phyloP scores from a whole-genome alignment of 2,329 filamentous ascomycete genomes.

The Lojkania enalia region DNA sequence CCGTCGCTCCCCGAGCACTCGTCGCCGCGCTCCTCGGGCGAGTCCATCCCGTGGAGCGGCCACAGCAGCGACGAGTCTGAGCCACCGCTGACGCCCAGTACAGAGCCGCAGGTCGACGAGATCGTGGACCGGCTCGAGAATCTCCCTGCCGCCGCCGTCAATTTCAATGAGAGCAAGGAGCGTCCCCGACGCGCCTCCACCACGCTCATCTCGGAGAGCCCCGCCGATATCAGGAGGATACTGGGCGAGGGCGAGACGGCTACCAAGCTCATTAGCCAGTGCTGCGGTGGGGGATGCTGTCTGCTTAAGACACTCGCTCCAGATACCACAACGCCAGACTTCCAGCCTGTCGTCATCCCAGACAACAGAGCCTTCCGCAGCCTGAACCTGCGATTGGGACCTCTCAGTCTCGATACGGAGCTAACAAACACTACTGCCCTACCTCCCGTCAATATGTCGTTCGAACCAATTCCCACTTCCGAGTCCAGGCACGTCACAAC shows the following conservation, averaged over 20 bases:
- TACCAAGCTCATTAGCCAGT: slow-evolving; percentile 64
- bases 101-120: slow-evolving; percentile 47
- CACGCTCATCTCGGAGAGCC: slow-evolving; percentile 63
- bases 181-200: slow-evolving; percentile 67
- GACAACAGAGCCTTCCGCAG: slow-evolving; percentile 85
- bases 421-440: slow-evolving; percentile 73
- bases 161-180: slow-evolving; percentile 44
- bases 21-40: slow-evolving; percentile 47
- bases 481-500: slow-evolving; percentile 47
- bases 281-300: slow-evolving; percentile 68
- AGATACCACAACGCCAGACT: slow-evolving; percentile 49
- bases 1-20: slow-evolving; percentile 34
- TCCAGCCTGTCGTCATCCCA: slow-evolving; percentile 60
- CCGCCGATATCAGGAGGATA: slow-evolving; percentile 61
- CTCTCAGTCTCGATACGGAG: slow-evolving; percentile 69
- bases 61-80: slow-evolving; percentile 48
- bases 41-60: slow-evolving; percentile 47
- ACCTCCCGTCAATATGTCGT: slow-evolving; percentile 73
- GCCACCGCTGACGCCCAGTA: slow-evolving; percentile 49
- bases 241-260: slow-evolving; percentile 59
- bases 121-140: slow-evolving; percentile 47
- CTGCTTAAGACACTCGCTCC: slow-evolving; percentile 59
- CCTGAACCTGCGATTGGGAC: slow-evolving; percentile 74
- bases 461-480: slow-evolving; percentile 60
- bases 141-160: slow-evolving; percentile 40